Evolutionary conservation across 345 rosid species (phyloP), one percentile per base, ranked within the genome.

Genomic region (Punica granatum): DNA sequence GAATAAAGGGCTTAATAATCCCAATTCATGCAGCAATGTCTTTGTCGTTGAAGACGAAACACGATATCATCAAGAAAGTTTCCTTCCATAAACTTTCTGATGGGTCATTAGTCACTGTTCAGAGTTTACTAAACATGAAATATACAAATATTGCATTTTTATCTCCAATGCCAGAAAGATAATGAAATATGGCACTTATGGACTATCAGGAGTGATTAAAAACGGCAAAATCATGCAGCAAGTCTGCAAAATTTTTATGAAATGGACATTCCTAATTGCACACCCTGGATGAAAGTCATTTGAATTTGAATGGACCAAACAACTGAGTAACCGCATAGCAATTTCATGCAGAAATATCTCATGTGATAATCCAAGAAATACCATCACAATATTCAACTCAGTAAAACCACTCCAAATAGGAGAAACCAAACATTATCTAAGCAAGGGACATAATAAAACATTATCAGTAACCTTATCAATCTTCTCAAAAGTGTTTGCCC

Each of bases 401-500:
- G 30, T 51, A 7, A 3, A 3, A 51, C 58, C 3, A n/a, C 30
- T 21, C 30, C 3, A 0, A 26, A 28, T 2, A 56, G 19, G 28
- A 6, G 6, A 56, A 0, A 51, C 8, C 28, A 51, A n/a, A 15
- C 6, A 26, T 26, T 53, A 1, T 28, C 16, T 11, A 12, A 28
- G 18, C 0, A 26, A 56, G 19, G 18, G 33, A 34, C 26, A 19
- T 63, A 46, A 32, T 43, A 39, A 25, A 68, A 28, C 25, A 8
- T 15, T 18, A 32, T 12, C 30, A 63, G 73, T 39, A 46, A 92
- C 98, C 97, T 92, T 92, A 75, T 92, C 97, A 21, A 92, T 90
- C 81, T 92, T 92, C 93, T 92, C 94, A 44, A 87, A 90, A 2
- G 93, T 76, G 69, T 88, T 95, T 12, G 97, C 98, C 37, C 86